Base-by-base conservation (phyloP, 495 filamentous ascomycete species). In the Thermochaetoides thermophila region DNA sequence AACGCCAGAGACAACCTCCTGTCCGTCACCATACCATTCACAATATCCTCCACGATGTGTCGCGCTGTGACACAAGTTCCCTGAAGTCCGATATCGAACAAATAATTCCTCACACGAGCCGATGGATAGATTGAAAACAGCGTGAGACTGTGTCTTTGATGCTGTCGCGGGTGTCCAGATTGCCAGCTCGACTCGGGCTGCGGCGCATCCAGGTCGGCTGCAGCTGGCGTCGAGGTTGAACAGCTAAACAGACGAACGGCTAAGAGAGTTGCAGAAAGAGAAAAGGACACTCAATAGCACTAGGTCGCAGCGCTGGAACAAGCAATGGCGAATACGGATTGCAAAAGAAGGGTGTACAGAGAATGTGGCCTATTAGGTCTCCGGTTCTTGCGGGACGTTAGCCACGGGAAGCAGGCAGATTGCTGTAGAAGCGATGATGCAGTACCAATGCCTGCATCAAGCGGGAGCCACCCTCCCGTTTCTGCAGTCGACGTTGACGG, bases 401-500 rank as follows among this genome's bases (percentile, higher is more conserved):
- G 32, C 12, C n/a, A 19, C 7, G 4, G 20, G 29, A 17, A 24
- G 17, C 14, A 30, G 18, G 27, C 39, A 40, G 27, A 41, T 39
- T 37, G 36, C 17, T 40, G 37, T 35, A 22, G 39, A 38, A 33
- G n/a, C n/a, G n/a, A n/a, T n/a, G n/a, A n/a, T n/a, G n/a, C n/a
- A n/a, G n/a, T n/a, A n/a, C n/a, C n/a, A n/a, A n/a, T n/a, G n/a
- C 35, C 22, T 46, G 41, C 49, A 47, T 53, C 40, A 31, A 25
- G 50, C 48, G 50, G 50, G 48, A 49, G 34, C 47, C 47, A 42
- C 44, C 50, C 47, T 51, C 47, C 47, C 41, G 49, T 39, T 48
- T n/a, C n/a, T n/a, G n/a, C n/a, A n/a, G n/a, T n/a, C n/a, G n/a
- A n/a, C n/a, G n/a, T n/a, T n/a, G n/a, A n/a, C n/a, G n/a, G n/a